Evolutionary conservation across 2,329 filamentous ascomycete genomes (phyloP).

Genomic region (Ophiostoma angusticollis): DNA sequence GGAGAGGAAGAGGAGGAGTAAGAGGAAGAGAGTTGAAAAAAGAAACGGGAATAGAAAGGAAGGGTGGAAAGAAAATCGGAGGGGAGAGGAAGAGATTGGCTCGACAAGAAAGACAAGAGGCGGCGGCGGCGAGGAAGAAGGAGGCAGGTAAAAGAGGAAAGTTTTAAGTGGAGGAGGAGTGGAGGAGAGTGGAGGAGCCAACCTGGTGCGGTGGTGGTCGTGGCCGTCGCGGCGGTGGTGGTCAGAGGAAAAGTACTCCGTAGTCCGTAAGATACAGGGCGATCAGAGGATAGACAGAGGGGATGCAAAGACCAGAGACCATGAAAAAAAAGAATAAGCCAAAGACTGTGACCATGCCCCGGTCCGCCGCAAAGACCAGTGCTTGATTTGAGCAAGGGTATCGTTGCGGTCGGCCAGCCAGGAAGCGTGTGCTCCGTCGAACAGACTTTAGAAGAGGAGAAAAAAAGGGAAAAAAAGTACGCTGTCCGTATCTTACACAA

Average conservation of each 20-base stretch:
- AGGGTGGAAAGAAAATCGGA: conserved; percentile 10
- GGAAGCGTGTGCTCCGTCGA: conserved; percentile 7
- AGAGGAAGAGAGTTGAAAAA: conserved; percentile 9
- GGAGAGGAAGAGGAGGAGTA: conserved; percentile 10
- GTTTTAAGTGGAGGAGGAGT: conserved; percentile 11
- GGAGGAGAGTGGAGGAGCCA: conserved; percentile 7
- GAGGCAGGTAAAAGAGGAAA: conserved; percentile 14
- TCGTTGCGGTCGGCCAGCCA: conserved; percentile 8
- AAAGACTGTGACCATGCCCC: conserved; percentile 12
- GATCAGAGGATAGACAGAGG: conserved; percentile 15
- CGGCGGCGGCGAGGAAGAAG: conserved; percentile 10
- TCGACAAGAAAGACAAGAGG: conserved; percentile 5
- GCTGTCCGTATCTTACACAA: conserved; percentile 1
- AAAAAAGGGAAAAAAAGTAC: too few relatives aligned
- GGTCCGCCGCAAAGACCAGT: conserved; percentile 12
- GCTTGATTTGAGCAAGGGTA: conserved; percentile 11
- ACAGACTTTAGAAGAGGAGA: too few relatives aligned
- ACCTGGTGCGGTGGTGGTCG: conserved; percentile 7
- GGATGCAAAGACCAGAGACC: conserved; percentile 12
- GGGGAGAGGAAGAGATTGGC: conserved; percentile 10
- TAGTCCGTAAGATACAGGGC: too few relatives aligned
- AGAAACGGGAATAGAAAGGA: conserved; percentile 10
- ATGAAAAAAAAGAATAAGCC: too few relatives aligned
- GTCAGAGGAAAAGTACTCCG: conserved; percentile 9
- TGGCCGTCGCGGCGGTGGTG: conserved; percentile 3